These are phyloP conservation scores for Aspergillus indologenus DNA, from an alignment of 495 filamentous ascomycete species.

Conservation along the genomic window DNA sequence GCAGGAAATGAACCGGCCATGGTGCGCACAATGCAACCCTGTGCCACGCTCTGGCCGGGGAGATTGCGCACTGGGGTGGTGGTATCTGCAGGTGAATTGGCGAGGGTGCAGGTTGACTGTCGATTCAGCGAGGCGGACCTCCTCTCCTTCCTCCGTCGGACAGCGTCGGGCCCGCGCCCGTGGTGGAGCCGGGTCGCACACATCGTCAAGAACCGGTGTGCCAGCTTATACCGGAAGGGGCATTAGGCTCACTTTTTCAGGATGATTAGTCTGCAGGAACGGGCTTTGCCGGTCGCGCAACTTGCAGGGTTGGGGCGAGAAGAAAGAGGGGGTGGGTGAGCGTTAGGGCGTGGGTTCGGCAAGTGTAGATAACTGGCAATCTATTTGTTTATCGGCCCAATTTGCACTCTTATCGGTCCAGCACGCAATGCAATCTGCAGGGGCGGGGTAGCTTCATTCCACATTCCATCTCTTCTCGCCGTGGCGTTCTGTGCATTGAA, in stretches of 20 bases:
- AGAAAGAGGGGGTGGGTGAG: neutral
- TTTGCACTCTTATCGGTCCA: neutral
- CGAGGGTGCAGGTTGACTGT: neutral
- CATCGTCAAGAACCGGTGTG: neutral
- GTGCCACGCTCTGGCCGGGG: neutral
- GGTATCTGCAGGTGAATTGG: neutral
- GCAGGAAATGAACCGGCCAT: neutral
- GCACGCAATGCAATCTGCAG: neutral
- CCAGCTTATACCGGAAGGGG: neutral
- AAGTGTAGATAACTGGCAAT: neutral
- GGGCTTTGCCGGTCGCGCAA: neutral
- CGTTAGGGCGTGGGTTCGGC: neutral
- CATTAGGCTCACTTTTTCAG: neutral
- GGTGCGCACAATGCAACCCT: neutral
- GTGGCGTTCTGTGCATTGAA: neutral
- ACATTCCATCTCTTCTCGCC: neutral
- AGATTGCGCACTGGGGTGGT: neutral
- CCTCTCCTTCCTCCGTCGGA: slow-evolving; percentile 5
- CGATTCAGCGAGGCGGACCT: neutral
- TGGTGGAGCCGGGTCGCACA: neutral
- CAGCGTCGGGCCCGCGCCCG: slow-evolving; percentile 4
- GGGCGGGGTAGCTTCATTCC: too few species aligned
- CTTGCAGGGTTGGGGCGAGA: neutral
- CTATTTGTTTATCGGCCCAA: neutral
- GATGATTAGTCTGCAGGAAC: neutral